Conservation (phyloP, 73 alveolate species). For the Paramecium caudatum region DNA sequence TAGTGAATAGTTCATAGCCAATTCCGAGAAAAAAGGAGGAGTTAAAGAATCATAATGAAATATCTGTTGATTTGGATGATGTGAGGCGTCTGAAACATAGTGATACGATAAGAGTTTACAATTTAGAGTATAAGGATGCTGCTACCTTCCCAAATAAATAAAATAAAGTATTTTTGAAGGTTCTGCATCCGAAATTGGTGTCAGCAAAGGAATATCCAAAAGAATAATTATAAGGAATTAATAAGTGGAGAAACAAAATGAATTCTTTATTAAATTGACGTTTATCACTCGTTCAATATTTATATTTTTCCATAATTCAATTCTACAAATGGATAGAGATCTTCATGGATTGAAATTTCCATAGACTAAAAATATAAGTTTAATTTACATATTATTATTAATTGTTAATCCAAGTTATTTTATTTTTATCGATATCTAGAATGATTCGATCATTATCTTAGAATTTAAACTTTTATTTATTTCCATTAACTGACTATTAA, state of each 20-base stretch:
- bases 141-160: not conserved
- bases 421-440: too few species aligned
- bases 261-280: not conserved
- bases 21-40: not conserved
- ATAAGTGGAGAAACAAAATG: constrained; percentile 13
- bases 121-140: constrained; percentile 34
- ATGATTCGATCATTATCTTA: too few species aligned
- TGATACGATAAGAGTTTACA: constrained; percentile 46
- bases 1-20: not conserved
- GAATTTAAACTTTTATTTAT: too few species aligned
- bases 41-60: not conserved
- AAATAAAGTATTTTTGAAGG: constrained; percentile 21
- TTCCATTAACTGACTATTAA: too few species aligned
- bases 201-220: not conserved
- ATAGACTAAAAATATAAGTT: too few species aligned
- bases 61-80: constrained; percentile 44
- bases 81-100: constrained; percentile 8
- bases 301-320: too few species aligned
- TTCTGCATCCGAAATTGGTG: constrained; percentile 26
- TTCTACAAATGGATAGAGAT: too few species aligned
- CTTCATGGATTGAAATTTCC: too few species aligned
- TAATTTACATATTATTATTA: too few species aligned
- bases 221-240: not conserved
- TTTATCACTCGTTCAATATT: too few species aligned
- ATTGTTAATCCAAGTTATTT: too few species aligned